Percentiles rank a stretch among this genome's conserved stretches.
Conservation (phyloP, 1,284 basidiomycete species). For the Rhizopogon parksii region DNA sequence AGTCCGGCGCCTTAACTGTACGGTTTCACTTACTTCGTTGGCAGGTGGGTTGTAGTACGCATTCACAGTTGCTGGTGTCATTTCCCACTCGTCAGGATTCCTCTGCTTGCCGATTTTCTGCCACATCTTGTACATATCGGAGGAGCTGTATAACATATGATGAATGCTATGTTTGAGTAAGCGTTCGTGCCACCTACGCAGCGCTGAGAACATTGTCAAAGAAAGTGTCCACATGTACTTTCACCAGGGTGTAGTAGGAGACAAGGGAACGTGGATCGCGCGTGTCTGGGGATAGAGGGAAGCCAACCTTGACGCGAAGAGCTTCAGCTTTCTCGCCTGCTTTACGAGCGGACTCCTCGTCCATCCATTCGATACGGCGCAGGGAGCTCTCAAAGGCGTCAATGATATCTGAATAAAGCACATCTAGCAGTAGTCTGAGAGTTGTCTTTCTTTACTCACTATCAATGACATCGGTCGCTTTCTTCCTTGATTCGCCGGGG, state of each 20-base stretch:
- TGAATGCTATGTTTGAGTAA: slow-evolving; percentile 5
- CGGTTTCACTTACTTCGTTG: slow-evolving; percentile 51
- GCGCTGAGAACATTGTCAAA: slow-evolving; percentile 80
- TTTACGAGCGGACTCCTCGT: slow-evolving; percentile 71
- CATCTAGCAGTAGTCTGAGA: slow-evolving; percentile 1
- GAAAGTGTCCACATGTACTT: slow-evolving; percentile 64
- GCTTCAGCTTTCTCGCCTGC: slow-evolving; percentile 86
- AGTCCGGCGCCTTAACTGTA: not conserved
- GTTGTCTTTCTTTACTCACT: slow-evolving; percentile 35
- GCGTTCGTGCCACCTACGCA: slow-evolving; percentile 34
- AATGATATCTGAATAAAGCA: slow-evolving; percentile 58
- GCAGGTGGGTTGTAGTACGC: slow-evolving; percentile 77
- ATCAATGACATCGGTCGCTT: slow-evolving; percentile 80
- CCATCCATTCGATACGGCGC: slow-evolving; percentile 85
- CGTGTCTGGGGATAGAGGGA: slow-evolving; percentile 82
- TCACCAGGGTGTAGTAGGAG: slow-evolving; percentile 69
- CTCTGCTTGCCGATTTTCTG: slow-evolving; percentile 65
- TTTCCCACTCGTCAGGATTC: slow-evolving; percentile 80
- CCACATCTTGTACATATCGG: slow-evolving; percentile 65
- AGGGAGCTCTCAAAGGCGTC: slow-evolving; percentile 80
- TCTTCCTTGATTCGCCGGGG: slow-evolving; percentile 70
- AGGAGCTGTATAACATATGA: slow-evolving; percentile 34
- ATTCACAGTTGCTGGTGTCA: slow-evolving; percentile 77
- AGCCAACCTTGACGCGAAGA: slow-evolving; percentile 83
- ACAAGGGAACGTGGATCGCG: slow-evolving; percentile 63